phyloP scores from a whole-genome alignment of 441 rosid species.

The Isatis lusitanica region DNA sequence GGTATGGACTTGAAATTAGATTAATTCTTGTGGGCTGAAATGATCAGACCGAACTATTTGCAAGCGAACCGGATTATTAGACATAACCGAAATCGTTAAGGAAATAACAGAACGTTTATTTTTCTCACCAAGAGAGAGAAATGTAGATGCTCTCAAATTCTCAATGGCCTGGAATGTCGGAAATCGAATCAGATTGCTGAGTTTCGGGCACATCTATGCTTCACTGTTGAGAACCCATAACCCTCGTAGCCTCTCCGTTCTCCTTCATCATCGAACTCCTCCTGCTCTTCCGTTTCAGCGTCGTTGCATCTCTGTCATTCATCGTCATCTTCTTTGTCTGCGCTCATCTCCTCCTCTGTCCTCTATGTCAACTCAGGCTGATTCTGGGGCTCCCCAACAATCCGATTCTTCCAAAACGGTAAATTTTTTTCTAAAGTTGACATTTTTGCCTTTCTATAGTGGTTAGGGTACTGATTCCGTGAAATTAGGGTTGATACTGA shows the following conservation, averaged over 20 bases:
- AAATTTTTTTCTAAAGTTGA: not conserved
- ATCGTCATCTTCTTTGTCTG: constrained; percentile 39
- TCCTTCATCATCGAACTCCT: constrained; percentile 29
- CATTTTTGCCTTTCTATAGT: not conserved
- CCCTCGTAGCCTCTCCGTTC: constrained; percentile 40
- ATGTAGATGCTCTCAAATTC: not conserved
- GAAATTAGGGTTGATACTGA: not conserved
- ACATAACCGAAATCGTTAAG: constrained; percentile 7
- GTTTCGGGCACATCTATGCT: constrained; percentile 18
- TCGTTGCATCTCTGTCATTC: constrained; percentile 33
- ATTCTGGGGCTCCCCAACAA: constrained; percentile 35
- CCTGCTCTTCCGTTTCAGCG: constrained; percentile 36
- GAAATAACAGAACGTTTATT: not conserved
- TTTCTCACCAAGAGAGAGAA: not conserved
- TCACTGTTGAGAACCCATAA: not conserved
- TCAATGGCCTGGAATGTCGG: constrained; percentile 23
- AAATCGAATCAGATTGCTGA: constrained; percentile 37
- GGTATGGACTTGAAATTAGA: not conserved
- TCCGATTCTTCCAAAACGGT: constrained; percentile 59
- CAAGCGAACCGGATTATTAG: constrained; percentile 7
- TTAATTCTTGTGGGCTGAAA: constrained; percentile 7
- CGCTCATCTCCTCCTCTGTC: constrained; percentile 37
- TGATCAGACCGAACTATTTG: not conserved
- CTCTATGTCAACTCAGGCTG: constrained; percentile 42
- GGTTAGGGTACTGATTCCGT: not conserved